Evolutionary conservation across 2,329 filamentous ascomycete genomes (phyloP), one percentile per base, ranked within the genome.

Genomic region (Aspergillus versicolor): DNA sequence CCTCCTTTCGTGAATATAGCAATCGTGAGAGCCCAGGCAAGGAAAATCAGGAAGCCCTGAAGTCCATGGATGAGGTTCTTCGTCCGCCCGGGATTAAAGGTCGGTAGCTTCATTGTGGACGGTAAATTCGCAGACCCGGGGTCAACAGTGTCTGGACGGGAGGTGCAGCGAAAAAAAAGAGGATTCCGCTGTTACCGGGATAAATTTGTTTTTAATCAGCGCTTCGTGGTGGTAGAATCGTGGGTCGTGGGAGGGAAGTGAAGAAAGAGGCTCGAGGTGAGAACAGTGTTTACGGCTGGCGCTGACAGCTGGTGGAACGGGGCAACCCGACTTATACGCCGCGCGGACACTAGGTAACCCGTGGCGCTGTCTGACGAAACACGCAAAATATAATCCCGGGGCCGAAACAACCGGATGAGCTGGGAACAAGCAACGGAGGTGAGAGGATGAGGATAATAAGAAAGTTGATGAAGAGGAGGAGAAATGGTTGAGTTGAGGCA

Each of bases 11-110:
- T 84, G 67, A 85, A 78, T 13, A 87, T 77, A 4, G 82, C 81
- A 56, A 87, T 80, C 11, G 82, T 82, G 49, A 87, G 72, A 53
- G 79, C 82, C 75, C 79, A 82, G 43, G 78, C 81, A 27, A 87
- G 70, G 70, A 86, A 86, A 61, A 86, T 82, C 58, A 84, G 71
- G 42, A 85, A 70, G 11, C 70, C 77, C 66, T 87, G 84, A 46
- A 78, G 67, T 43, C 75, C 76, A 69, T 87, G 84, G 40, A 83
- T 69, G 42, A 77, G 73, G 44, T 80, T 81, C 71, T 87, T 87
- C 65, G 77, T 79, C 66, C 82, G 80, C 62, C 83, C 81, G 30
- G 82, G 73, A 63, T 79, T 75, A 44, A 77, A 75, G 51, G 72
- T 72, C 17, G 67, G 63, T 41, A 64, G 63, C 51, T 55, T 66